Base-by-base conservation (phyloP, 257 asterid species). In the Solanum pennellii region DNA sequence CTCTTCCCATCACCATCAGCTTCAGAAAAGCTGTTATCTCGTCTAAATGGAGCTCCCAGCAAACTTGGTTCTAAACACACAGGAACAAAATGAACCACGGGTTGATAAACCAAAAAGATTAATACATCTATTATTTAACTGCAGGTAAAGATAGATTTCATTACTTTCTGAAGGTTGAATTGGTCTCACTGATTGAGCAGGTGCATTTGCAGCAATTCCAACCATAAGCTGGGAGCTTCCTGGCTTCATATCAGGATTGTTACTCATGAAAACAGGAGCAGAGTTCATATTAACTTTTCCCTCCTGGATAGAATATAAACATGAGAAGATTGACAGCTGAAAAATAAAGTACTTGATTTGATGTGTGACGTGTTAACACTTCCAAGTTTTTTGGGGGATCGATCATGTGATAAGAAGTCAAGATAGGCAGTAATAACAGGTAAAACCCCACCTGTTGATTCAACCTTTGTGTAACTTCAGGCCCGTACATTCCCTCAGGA, bases 401-500 rank as follows among this genome's bases (percentile, higher is more conserved):
- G 33, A 31, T 25, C 72, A 21, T 45, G 71, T 45, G 65, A 69
- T 39, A 77, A 37, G 73, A 52, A 82, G 88, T 86, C 35, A 87
- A 49, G 39, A 41, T 72, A 84, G 15, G 86, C 82, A 39, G 71
- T 39, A 87, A 85, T 33, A 75, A 84, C 31, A 52, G 35, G 79
- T 39, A 65, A 49, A 47, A 82, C 85, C 88, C 33, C 89, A 96
- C 98, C 98, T 79, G 84, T 87, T 90, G 62, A 71, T 89, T 89
- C 90, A 94, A 90, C 89, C 95, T 91, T 29, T 93, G 97, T 13
- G 91, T 92, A 90, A 92, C 95, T 94, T 94, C 99, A 52, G 93
- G 93, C 83, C 98, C 99, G 89, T 90, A 90, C 89, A 95, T 92
- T 88, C 98, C 99, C 87, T 97, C 99, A 82, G 93, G 88, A 71